Base-by-base conservation (phyloP, 1,139 yeast genomes). In the Blastobotrys raffinosifermentans region DNA sequence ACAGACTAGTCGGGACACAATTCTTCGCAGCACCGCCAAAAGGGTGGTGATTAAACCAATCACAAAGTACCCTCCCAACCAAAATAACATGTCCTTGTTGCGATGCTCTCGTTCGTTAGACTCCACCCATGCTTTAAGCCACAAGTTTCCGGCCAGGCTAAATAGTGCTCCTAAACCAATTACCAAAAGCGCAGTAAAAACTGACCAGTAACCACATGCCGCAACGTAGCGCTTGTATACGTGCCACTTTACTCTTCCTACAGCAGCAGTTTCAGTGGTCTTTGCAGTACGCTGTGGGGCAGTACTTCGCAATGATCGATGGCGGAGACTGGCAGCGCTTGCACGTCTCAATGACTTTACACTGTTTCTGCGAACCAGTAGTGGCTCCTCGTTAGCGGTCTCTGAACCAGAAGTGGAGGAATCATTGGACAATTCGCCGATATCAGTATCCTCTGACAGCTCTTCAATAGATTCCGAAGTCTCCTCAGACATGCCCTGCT, bases 51-150 rank as follows among this genome's bases (percentile, higher is more conserved):
- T 67, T 34, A 86, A 54, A 45, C 96, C 94, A 37, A 85, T 64
- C 10, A 71, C 64, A 43, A 84, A 72, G 59, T 86, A 85, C 34
- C 81, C 69, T 20, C 81, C 80, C 53, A 89, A 68, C 55, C 85
- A 85, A 48, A 66, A 74, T 31, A 64, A 65, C 16, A 82, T 75
- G 37, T 75, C 55, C 2, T 94, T 89, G 57, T 89, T 86, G 43
- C 65, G 68, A 20, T 87, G 87, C 32, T 64, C 59, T 35, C 58
- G 63, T 3, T 86, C 72, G 55, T 89, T 87, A 19, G 80, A 75
- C 58, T 86, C 96, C 11, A 94, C 86, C 97, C 96, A 89, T 54
- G 82, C 84, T 57, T 89, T 89, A 52, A 89, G 73, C 97, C 97
- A 89, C 42, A 86, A 70, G 53, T 80, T 84, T 25, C 87, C 70